phyloP scores from a whole-genome alignment of 768 basidiomycete species.

The Leucosporidium scottii region DNA sequence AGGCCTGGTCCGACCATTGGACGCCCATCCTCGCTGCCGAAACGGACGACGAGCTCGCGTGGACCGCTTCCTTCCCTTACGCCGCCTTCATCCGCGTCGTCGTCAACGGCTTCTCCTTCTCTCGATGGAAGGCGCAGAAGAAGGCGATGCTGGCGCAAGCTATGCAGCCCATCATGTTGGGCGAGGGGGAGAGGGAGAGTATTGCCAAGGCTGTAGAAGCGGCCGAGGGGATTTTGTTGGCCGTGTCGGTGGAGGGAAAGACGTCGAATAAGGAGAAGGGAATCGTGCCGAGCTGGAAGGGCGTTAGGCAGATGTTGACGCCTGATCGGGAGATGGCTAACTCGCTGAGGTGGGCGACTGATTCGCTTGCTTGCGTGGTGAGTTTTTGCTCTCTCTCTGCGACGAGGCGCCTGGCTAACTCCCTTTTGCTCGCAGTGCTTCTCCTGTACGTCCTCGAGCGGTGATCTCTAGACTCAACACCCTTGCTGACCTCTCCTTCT shows the following conservation, averaged over 20 bases:
- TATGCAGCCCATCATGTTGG: neutral
- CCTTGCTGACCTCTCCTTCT: neutral
- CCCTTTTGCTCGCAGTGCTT: neutral
- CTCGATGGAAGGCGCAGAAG: constrained; percentile 22
- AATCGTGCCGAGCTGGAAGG: neutral
- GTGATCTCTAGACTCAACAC: neutral
- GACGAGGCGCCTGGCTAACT: neutral
- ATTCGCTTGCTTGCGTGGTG: constrained; percentile 30
- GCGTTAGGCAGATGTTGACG: neutral
- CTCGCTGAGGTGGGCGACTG: constrained; percentile 24
- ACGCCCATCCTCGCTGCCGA: constrained; percentile 10
- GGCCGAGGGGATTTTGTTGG: constrained; percentile 21
- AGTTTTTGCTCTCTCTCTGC: neutral
- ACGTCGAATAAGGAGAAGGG: neutral
- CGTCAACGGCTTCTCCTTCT: constrained; percentile 25
- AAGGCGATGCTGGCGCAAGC: constrained; percentile 3
- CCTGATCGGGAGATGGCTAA: constrained; percentile 15
- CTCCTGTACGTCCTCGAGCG: neutral
- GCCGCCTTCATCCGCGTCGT: constrained; percentile 21
- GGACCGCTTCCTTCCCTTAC: constrained; percentile 21
- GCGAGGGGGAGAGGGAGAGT: constrained; percentile 11
- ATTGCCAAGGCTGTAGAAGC: constrained; percentile 13
- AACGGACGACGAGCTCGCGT: constrained; percentile 10
- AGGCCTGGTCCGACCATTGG: constrained; percentile 30
- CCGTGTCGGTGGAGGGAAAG: constrained; percentile 11